These are phyloP conservation scores for Fusarium duplospermum DNA, from an alignment of 2,329 filamentous ascomycete genomes.

Conservation along the genomic window DNA sequence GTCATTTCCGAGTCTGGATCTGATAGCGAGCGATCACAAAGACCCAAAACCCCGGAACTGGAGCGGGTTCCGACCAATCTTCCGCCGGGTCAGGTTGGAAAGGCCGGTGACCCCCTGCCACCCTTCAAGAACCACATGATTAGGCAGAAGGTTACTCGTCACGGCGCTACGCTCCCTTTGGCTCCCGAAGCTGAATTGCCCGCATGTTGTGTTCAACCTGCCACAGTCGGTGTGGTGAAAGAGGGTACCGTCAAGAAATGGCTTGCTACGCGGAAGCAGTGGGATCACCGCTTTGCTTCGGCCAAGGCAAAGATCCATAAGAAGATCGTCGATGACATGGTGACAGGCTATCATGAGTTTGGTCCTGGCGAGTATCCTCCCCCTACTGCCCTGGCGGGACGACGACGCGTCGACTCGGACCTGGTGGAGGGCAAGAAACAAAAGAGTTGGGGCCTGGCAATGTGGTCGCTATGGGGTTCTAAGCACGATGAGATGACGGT, in stretches of 20 bases:
- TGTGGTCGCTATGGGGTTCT: conserved; percentile 91
- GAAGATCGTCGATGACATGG: conserved; percentile 77
- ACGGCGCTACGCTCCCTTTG: conserved; percentile 79
- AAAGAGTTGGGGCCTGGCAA: conserved; percentile 79
- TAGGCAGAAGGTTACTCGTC: conserved; percentile 83
- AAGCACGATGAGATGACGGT: conserved; percentile 87
- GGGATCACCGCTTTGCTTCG: conserved; percentile 78
- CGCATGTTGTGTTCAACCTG: conserved; percentile 70
- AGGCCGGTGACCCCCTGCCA: conserved; percentile 85
- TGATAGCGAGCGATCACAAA: conserved; percentile 44
- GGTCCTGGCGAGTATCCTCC: conserved; percentile 81
- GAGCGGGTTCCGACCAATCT: conserved; percentile 34
- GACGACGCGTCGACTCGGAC: conserved; percentile 64
- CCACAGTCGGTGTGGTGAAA: conserved; percentile 83
- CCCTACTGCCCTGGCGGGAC: conserved; percentile 82
- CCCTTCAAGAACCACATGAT: conserved; percentile 90
- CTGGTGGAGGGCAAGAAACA: conserved; percentile 61
- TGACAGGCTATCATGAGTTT: conserved; percentile 77
- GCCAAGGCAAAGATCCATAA: conserved; percentile 79
- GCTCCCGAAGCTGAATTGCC: conserved; percentile 72
- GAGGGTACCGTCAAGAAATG: conserved; percentile 83
- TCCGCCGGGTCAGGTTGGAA: conserved; percentile 70
- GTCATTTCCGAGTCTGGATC: conserved; percentile 73
- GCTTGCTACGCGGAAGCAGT: conserved; percentile 78
- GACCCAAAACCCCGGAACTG: conserved; percentile 34